Percentiles rank a stretch among this genome's conserved stretches.
Conservation (phyloP, 768 basidiomycete genomes). For the Collybia sp. region DNA sequence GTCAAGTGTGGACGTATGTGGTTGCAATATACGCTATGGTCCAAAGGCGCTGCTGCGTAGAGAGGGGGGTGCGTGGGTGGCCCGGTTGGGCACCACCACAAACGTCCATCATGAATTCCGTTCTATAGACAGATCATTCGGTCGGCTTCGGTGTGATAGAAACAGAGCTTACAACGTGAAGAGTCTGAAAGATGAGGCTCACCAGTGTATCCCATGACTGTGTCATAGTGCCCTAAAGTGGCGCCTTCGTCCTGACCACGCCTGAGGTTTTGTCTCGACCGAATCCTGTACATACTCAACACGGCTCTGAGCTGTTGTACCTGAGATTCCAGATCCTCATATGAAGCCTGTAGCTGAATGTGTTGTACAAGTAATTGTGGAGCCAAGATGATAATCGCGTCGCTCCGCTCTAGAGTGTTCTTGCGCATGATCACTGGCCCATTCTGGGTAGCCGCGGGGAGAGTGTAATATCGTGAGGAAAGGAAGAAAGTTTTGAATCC, state of each 20-base stretch:
- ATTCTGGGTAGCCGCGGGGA: not conserved
- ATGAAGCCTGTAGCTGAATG: not conserved
- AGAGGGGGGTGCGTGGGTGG: slow-evolving; percentile 7
- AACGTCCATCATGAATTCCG: slow-evolving; percentile 1
- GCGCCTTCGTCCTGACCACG: not conserved
- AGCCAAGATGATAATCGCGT: slow-evolving; percentile 3
- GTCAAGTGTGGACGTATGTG: slow-evolving; percentile 9
- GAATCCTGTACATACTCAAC: not conserved
- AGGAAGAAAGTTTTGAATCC: not conserved
- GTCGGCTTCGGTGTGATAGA: not conserved
- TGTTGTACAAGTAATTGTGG: not conserved
- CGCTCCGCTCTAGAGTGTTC: not conserved
- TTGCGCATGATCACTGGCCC: slow-evolving; percentile 2
- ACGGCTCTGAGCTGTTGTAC: not conserved
- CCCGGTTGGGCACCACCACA: slow-evolving; percentile 10
- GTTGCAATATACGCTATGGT: slow-evolving; percentile 7
- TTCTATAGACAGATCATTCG: not conserved
- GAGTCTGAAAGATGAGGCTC: not conserved
- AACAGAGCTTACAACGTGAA: not conserved
- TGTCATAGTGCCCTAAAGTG: not conserved
- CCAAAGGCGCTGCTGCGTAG: slow-evolving; percentile 10
- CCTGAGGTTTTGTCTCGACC: not conserved
- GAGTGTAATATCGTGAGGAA: not conserved
- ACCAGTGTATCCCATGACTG: not conserved
- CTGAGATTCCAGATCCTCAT: not conserved